phyloP scores from a whole-genome alignment of 768 basidiomycete species.

The Boletus speciosus region DNA sequence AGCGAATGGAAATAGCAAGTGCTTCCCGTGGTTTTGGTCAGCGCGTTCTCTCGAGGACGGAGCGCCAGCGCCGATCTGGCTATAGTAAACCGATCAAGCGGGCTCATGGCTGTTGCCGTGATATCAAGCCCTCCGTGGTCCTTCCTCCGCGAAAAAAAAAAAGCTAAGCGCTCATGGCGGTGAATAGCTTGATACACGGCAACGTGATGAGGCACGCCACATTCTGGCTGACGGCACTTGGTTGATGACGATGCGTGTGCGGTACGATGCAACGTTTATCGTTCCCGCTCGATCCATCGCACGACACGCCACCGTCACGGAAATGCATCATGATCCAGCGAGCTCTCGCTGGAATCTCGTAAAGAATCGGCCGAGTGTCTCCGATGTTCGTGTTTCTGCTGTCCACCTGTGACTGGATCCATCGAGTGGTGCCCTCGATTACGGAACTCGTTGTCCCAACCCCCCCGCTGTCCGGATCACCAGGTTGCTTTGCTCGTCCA shows the following conservation, averaged over 20 bases:
- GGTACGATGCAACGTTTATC: background rate
- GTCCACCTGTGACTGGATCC: background rate
- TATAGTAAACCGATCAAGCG: slow-evolving; percentile 14
- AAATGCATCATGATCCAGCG: background rate
- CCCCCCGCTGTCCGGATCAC: slow-evolving; percentile 17
- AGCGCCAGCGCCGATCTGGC: slow-evolving; percentile 22
- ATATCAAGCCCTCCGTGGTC: background rate
- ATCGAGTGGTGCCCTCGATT: background rate
- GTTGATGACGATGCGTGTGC: background rate
- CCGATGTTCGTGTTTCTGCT: slow-evolving; percentile 10
- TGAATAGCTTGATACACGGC: slow-evolving; percentile 1
- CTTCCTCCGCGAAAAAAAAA: slow-evolving; percentile 10
- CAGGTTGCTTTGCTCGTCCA: slow-evolving; percentile 6
- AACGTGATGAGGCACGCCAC: slow-evolving; percentile 15
- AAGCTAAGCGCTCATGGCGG: background rate
- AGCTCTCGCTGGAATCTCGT: slow-evolving; percentile 7
- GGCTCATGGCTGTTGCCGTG: slow-evolving; percentile 19
- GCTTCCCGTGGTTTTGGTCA: slow-evolving; percentile 16
- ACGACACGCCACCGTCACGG: slow-evolving; percentile 13
- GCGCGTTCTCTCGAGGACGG: slow-evolving; percentile 9
- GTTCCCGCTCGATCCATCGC: slow-evolving; percentile 16
- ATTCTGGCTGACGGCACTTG: slow-evolving; percentile 5
- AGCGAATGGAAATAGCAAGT: slow-evolving; percentile 17
- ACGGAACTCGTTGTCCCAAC: background rate
- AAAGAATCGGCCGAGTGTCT: slow-evolving; percentile 10